A percentile compares a stretch with the other conserved stretches of the same genome.
Conservation (phyloP, 805 yeast species). For the Saccharomycopsis javanensis region DNA sequence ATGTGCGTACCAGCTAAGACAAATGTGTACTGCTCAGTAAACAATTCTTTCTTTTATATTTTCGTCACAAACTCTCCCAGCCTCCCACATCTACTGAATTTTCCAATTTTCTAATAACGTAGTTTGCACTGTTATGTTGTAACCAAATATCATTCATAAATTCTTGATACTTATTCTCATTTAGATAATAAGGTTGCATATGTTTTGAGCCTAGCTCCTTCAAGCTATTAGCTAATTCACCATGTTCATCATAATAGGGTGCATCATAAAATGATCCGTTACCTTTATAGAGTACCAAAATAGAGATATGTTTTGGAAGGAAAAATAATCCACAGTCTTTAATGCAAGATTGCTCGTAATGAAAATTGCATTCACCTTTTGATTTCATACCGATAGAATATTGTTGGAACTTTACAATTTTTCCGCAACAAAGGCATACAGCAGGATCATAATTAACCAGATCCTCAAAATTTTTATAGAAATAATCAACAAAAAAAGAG, state of each 20-base stretch:
- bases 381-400: slow-evolving; percentile 38
- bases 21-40: too few species aligned
- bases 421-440: slow-evolving; percentile 75
- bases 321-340: slow-evolving; percentile 62
- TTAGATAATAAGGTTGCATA: slow-evolving; percentile 62
- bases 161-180: slow-evolving; percentile 51
- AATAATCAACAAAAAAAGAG: slow-evolving; percentile 52
- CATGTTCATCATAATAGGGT: slow-evolving; percentile 80
- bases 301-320: slow-evolving; percentile 56
- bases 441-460: slow-evolving; percentile 57
- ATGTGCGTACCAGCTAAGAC: too few species aligned
- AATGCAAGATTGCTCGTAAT: slow-evolving; percentile 53
- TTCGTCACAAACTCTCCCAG: slow-evolving; percentile 69
- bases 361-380: slow-evolving; percentile 75
- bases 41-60: too few species aligned
- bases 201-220: slow-evolving; percentile 42
- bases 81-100: slow-evolving; percentile 82
- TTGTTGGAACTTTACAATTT: slow-evolving; percentile 56
- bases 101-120: slow-evolving; percentile 72
- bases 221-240: slow-evolving; percentile 56
- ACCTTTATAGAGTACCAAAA: slow-evolving; percentile 56
- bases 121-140: slow-evolving; percentile 66
- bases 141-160: slow-evolving; percentile 65
- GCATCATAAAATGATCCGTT: slow-evolving; percentile 79
- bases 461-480: slow-evolving; percentile 35